Percentiles rank a stretch among this genome's conserved stretches.
These are phyloP conservation scores for Aechmea fasciata DNA, from an alignment of 176 grass and related monocot genomes.

Conservation along the genomic window DNA sequence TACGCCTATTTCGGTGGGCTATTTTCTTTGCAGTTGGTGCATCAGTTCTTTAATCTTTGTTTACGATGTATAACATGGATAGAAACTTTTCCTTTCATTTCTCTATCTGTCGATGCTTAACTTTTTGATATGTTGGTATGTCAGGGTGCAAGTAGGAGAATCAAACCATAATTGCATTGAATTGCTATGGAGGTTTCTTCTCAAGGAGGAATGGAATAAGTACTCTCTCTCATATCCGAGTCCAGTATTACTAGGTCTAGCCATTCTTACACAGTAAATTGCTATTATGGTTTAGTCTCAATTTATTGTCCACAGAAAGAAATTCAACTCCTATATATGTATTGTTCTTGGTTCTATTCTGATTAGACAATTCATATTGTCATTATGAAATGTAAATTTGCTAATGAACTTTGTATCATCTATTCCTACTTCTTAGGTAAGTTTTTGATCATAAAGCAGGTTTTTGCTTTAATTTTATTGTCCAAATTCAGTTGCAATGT, in stretches of 20 bases:
- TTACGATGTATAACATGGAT: slow-evolving; percentile 10
- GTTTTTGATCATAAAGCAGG: slow-evolving; percentile 1
- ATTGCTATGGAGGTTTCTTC: slow-evolving; percentile 42
- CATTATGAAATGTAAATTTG: too few relatives aligned
- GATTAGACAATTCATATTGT: too few relatives aligned
- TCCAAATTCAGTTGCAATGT: slow-evolving; percentile 9
- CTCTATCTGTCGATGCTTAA: neutral
- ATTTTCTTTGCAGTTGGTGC: too few relatives aligned
- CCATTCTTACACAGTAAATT: too few relatives aligned
- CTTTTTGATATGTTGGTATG: neutral
- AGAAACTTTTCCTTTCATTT: slow-evolving; percentile 30
- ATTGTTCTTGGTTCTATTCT: too few relatives aligned
- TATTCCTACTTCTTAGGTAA: slow-evolving; percentile 4
- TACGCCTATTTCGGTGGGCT: slow-evolving; percentile 80
- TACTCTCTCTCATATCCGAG: neutral
- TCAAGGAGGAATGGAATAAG: slow-evolving; percentile 39
- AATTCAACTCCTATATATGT: neutral
- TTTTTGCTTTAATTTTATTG: neutral
- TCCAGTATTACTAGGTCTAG: too few relatives aligned
- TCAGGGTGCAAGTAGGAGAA: slow-evolving; percentile 5
- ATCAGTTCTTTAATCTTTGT: slow-evolving; percentile 17
- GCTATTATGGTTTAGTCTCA: too few relatives aligned
- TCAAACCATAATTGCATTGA: neutral
- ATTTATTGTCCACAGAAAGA: too few relatives aligned
- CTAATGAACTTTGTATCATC: neutral